Evolutionary conservation across 2,329 filamentous ascomycete genomes (phyloP), one percentile per base, ranked within the genome.

Genomic region (Thelonectria discophora): DNA sequence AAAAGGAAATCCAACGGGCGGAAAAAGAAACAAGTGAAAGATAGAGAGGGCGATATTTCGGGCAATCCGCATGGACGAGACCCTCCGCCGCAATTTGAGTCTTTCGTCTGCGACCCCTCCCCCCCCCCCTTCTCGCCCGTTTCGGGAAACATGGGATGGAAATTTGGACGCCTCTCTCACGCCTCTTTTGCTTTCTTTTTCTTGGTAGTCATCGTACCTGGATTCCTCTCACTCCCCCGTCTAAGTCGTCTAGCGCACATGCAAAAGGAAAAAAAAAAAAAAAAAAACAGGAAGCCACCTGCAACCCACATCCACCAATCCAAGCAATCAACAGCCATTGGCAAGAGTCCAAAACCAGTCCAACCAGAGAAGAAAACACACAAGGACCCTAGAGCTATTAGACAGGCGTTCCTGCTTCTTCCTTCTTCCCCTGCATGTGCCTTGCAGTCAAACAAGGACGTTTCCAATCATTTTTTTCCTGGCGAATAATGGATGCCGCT

Each of bases 341-440:
- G n/a, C n/a, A n/a, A n/a, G n/a, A n/a, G n/a, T n/a, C 24, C 24
- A 24, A 24, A 24, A 7, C 7, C 24, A 7, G 7, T 7, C 24
- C 4, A 24, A 7, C 4, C 4, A 24, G 24, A 24, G 7, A 24
- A 24, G 7, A 24, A 24, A 24, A 24, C 24, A 4, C 24, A 4
- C 24, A 24, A 34, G 32, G 32, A 34, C 32, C 32, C 32, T 11
- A 34, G 13, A 47, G 34, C 54, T 32, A 30, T 55, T 20, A 42
- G 55, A 32, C 40, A 65, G 46, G 57, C 37, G 54, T 60, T 65
- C 62, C 62, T 65, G 61, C 58, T 62, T 58, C 57, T 62, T 65
- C 42, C 46, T 58, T 46, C 43, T 57, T 67, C 51, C 61, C 63
- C 57, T 70, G 65, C 62, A 68, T 57, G 58, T 59, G 45, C 53